These are phyloP conservation scores for Singerocomus rubriflavus DNA, from an alignment of 1,284 basidiomycete species.

Conservation along the genomic window DNA sequence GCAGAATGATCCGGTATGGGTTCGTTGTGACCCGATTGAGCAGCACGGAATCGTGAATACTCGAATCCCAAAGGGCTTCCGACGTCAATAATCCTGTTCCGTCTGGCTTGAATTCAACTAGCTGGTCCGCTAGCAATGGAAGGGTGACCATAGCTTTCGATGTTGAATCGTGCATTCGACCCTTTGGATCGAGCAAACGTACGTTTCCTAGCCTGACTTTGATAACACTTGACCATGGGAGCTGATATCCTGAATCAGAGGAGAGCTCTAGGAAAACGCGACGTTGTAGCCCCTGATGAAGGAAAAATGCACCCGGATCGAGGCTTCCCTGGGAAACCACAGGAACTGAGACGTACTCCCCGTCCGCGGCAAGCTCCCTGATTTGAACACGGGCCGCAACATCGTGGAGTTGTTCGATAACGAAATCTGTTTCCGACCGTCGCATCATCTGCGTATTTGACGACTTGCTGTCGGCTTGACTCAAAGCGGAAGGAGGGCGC, in stretches of 20 bases:
- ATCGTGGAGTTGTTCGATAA: slow-evolving; percentile 87
- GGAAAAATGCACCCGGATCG: slow-evolving; percentile 83
- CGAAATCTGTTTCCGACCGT: slow-evolving; percentile 88
- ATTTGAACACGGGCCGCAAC: slow-evolving; percentile 85
- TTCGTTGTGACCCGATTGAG: slow-evolving; percentile 82
- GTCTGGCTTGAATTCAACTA: slow-evolving; percentile 73
- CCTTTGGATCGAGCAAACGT: slow-evolving; percentile 81
- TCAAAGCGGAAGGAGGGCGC: slow-evolving; percentile 32
- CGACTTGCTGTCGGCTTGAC: slow-evolving; percentile 33
- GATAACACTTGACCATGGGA: slow-evolving; percentile 82
- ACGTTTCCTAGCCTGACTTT: slow-evolving; percentile 81
- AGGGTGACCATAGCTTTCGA: slow-evolving; percentile 67
- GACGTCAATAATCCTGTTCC: slow-evolving; percentile 73
- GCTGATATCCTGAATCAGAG: slow-evolving; percentile 86
- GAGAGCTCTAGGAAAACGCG: slow-evolving; percentile 74
- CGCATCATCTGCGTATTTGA: slow-evolving; percentile 71
- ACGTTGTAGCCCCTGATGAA: slow-evolving; percentile 93
- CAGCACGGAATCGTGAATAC: slow-evolving; percentile 83
- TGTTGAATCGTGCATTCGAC: slow-evolving; percentile 73
- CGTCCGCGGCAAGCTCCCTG: slow-evolving; percentile 82
- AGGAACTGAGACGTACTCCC: slow-evolving; percentile 81
- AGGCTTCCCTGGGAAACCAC: slow-evolving; percentile 76
- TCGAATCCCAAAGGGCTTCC: slow-evolving; percentile 89
- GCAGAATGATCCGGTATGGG: slow-evolving; percentile 78
- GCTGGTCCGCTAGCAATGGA: slow-evolving; percentile 70